These are phyloP conservation scores for Hydnomerulius pinastri DNA, from an alignment of 768 basidiomycete species.

Conservation along the genomic window DNA sequence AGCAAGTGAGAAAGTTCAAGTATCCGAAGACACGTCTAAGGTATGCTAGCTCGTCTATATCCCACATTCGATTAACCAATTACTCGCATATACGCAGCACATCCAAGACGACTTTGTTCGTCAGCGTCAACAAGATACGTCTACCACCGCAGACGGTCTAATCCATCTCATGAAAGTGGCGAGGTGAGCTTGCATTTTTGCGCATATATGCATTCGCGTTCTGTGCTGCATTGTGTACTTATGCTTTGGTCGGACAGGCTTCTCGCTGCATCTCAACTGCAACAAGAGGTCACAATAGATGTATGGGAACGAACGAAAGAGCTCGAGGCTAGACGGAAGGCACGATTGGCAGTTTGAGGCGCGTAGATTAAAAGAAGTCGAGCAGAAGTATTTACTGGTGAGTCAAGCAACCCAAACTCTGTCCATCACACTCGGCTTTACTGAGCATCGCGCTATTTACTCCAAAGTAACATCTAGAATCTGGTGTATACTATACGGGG, in stretches of 20 bases:
- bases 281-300: slow-evolving; percentile 52
- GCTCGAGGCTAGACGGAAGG: slow-evolving; percentile 51
- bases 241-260: slow-evolving; percentile 43
- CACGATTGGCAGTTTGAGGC: slow-evolving; percentile 13
- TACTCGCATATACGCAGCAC: slow-evolving; percentile 42
- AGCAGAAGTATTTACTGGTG: not conserved
- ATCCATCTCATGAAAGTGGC: slow-evolving; percentile 68
- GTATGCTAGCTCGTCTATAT: too few relatives aligned
- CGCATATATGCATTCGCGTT: not conserved
- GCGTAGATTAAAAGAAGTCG: not conserved
- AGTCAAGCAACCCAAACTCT: not conserved
- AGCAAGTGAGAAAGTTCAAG: slow-evolving; percentile 46
- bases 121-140: slow-evolving; percentile 39
- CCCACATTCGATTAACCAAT: too few relatives aligned
- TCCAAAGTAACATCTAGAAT: not conserved
- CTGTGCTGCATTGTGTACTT: too few relatives aligned
- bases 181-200: slow-evolving; percentile 46
- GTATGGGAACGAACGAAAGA: slow-evolving; percentile 66
- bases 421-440: not conserved
- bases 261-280: slow-evolving; percentile 61
- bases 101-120: slow-evolving; percentile 76
- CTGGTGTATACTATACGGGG: slow-evolving; percentile 5
- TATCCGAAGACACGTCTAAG: slow-evolving; percentile 59
- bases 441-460: not conserved
- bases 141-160: slow-evolving; percentile 58